These are phyloP conservation scores for Parastagonospora nodorum DNA, from an alignment of 2,329 filamentous ascomycete species.

Conservation along the genomic window DNA sequence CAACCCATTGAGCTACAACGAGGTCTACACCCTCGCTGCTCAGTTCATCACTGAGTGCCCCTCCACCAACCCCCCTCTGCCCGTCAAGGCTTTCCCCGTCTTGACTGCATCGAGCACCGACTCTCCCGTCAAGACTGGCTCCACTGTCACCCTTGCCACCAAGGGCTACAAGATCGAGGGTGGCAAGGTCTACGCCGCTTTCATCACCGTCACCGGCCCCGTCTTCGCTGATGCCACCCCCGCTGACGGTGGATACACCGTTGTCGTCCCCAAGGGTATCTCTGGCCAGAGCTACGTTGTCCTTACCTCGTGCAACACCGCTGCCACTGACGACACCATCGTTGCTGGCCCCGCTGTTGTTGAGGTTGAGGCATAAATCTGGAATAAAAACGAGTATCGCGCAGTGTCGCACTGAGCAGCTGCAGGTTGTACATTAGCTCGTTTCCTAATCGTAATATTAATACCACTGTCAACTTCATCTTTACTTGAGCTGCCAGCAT, in stretches of 20 bases:
- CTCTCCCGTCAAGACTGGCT: conserved; percentile 16
- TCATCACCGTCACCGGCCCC: conserved; percentile 29
- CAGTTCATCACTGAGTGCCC: conserved; percentile 66
- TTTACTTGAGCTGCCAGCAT: too few species aligned
- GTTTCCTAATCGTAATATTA: too few species aligned
- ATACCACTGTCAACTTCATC: too few species aligned
- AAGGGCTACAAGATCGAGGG: conserved; percentile 25
- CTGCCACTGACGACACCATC: conserved; percentile 31
- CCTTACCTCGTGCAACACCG: conserved; percentile 29
- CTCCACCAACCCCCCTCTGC: conserved; percentile 58
- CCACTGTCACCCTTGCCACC: conserved; percentile 18
- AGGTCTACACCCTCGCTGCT: conserved; percentile 68
- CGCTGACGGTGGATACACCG: conserved; percentile 21
- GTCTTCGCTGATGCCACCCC: conserved; percentile 21
- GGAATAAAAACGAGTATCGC: too few species aligned
- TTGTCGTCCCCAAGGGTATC: conserved; percentile 26
- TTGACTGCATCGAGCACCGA: conserved; percentile 40
- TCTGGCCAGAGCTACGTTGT: conserved; percentile 32
- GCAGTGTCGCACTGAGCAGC: too few species aligned
- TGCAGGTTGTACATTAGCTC: too few species aligned
- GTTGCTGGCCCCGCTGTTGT: conserved; percentile 29
- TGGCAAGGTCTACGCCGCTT: conserved; percentile 26
- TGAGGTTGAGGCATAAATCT: conserved; percentile 12
- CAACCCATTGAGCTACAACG: conserved; percentile 61
- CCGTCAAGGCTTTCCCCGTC: conserved; percentile 65